A percentile compares a stretch with the other conserved stretches of the same genome.
These are phyloP conservation scores for Astragalus membranaceus DNA, from an alignment of 306 rosid genomes.

Conservation along the genomic window DNA sequence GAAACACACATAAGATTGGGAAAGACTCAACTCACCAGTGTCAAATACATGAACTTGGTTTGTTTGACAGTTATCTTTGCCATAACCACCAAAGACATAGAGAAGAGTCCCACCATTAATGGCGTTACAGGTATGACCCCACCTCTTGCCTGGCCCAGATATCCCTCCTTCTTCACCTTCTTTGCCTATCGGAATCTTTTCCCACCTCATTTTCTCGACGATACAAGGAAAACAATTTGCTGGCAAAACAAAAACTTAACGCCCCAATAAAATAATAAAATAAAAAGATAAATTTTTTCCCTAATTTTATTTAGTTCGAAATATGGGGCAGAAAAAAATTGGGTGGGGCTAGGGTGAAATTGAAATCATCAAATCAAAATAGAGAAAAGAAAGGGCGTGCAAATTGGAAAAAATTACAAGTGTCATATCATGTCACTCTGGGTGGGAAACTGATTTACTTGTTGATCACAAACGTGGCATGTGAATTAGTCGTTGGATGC, in stretches of 20 bases:
- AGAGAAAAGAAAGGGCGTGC: slow-evolving; percentile 25
- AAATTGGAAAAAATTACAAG: background rate
- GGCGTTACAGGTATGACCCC: slow-evolving; percentile 99
- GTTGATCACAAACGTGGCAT: slow-evolving; percentile 18
- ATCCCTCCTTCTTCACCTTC: slow-evolving; percentile 41
- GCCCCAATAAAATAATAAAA: background rate
- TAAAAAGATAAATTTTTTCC: background rate
- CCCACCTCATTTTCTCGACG: slow-evolving; percentile 84
- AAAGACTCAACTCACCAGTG: slow-evolving; percentile 44
- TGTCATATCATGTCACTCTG: slow-evolving; percentile 2
- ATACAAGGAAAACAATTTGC: slow-evolving; percentile 19
- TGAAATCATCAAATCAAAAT: slow-evolving; percentile 22
- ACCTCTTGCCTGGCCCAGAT: slow-evolving; percentile 90
- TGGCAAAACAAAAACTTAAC: slow-evolving; percentile 23
- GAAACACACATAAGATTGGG: background rate
- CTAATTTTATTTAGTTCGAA: background rate
- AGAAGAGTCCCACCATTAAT: slow-evolving; percentile 76
- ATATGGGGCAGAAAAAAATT: background rate
- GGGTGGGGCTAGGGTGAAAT: slow-evolving; percentile 3
- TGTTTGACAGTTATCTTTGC: slow-evolving; percentile 92
- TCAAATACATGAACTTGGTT: slow-evolving; percentile 89
- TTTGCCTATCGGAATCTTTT: slow-evolving; percentile 42
- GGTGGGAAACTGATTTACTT: slow-evolving; percentile 18
- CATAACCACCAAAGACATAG: slow-evolving; percentile 94
- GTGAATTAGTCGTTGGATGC: background rate